Evolutionary conservation across 305 asterid genomes (phyloP).

Genomic region (Ilex paraguariensis): DNA sequence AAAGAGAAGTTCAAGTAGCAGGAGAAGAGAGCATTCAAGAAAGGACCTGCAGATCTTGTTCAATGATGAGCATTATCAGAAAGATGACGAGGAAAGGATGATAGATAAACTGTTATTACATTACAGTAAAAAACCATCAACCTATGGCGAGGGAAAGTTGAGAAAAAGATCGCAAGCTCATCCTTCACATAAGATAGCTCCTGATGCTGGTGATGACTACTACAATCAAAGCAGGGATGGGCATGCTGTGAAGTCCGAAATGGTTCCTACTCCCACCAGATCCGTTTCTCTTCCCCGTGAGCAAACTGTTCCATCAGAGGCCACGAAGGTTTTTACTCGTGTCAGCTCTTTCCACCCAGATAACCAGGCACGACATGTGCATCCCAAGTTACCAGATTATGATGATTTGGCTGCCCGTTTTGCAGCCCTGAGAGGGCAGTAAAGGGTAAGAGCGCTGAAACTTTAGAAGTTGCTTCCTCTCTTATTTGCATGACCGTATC

Average conservation of each 20-base stretch:
- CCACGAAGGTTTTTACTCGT: slow-evolving; percentile 48
- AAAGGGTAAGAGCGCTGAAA: slow-evolving; percentile 9
- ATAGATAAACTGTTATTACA: slow-evolving; percentile 77
- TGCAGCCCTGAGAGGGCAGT: slow-evolving; percentile 76
- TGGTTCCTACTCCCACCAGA: slow-evolving; percentile 43
- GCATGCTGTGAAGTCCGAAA: slow-evolving; percentile 24
- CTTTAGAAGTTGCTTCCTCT: slow-evolving; percentile 5
- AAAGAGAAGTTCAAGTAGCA: slow-evolving; percentile 53
- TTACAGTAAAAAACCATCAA: slow-evolving; percentile 79
- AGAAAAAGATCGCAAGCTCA: slow-evolving; percentile 34
- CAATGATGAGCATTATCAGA: slow-evolving; percentile 46
- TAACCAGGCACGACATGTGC: slow-evolving; percentile 75
- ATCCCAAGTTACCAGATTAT: slow-evolving; percentile 89
- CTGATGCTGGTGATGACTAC: slow-evolving; percentile 41
- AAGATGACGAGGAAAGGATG: slow-evolving; percentile 73
- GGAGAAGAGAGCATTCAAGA: slow-evolving; percentile 61
- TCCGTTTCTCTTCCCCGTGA: slow-evolving; percentile 70
- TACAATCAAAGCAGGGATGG: slow-evolving; percentile 23
- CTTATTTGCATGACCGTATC: neutral
- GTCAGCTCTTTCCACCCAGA: slow-evolving; percentile 74
- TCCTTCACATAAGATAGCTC: slow-evolving; percentile 18
- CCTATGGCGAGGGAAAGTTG: slow-evolving; percentile 35
- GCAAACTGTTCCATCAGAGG: slow-evolving; percentile 33
- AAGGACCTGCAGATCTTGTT: slow-evolving; percentile 59
- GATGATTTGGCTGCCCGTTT: slow-evolving; percentile 90